Evolutionary conservation across 2,329 filamentous ascomycete genomes (phyloP).

Genomic region (Alternaria arborescens): DNA sequence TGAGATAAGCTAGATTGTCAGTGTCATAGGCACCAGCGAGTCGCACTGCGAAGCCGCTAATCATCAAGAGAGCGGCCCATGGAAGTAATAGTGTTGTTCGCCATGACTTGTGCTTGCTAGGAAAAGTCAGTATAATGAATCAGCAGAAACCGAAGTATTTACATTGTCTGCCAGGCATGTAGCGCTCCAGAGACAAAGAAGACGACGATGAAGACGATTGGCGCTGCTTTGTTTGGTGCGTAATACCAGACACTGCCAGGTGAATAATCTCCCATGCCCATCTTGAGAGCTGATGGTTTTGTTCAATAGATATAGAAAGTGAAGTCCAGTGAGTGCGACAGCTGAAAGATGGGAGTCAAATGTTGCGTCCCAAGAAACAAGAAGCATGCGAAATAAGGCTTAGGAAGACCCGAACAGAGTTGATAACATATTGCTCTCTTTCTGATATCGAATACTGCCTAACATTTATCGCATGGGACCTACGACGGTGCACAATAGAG

Average conservation of each 20-base stretch:
- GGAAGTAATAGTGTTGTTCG: constrained; percentile 64
- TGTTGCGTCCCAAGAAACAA: background rate
- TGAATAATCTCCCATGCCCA: constrained; percentile 47
- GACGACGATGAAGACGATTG: constrained; percentile 62
- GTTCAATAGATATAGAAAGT: background rate
- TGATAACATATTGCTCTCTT: background rate
- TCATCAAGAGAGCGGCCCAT: constrained; percentile 64
- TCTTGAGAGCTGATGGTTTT: constrained; percentile 17
- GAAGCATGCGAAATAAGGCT: background rate
- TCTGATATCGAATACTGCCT: accelerated
- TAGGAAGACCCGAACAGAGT: background rate
- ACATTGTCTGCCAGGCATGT: constrained; percentile 67
- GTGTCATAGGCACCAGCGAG: constrained; percentile 63
- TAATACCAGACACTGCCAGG: constrained; percentile 55
- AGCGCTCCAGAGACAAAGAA: constrained; percentile 58
- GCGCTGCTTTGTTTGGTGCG: constrained; percentile 63
- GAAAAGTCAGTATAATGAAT: background rate
- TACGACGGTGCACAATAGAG: background rate
- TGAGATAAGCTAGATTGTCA: constrained; percentile 52
- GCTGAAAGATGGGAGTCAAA: background rate
- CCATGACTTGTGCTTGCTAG: constrained; percentile 66
- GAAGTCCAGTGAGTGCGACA: background rate
- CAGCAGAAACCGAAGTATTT: constrained; percentile 35
- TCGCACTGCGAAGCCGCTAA: constrained; percentile 64
- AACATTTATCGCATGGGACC: background rate